phyloP scores from a whole-genome alignment of 2,329 filamentous ascomycete genomes.

The Canariomyces notabilis region DNA sequence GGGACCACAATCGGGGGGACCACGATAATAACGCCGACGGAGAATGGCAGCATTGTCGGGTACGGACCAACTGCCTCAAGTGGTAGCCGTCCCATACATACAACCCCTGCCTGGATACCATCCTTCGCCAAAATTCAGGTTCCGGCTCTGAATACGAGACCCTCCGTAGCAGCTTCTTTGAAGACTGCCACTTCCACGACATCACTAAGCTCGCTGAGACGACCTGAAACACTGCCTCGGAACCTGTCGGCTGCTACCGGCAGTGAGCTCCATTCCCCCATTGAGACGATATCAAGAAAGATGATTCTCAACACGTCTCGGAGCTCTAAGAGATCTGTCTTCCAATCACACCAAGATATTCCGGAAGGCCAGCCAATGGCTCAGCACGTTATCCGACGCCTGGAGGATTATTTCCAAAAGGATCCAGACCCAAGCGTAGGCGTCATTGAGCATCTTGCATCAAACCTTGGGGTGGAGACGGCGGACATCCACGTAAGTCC shows the following conservation, averaged over 20 bases:
- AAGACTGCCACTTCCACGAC: constrained; percentile 15
- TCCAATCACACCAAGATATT: constrained; percentile 32
- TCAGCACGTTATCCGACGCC: constrained; percentile 43
- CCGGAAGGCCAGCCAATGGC: constrained; percentile 44
- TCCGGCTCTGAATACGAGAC: background rate
- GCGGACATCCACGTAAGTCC: constrained; percentile 43
- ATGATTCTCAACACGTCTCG: constrained; percentile 44
- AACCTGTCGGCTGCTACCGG: constrained; percentile 10
- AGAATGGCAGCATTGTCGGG: constrained; percentile 10
- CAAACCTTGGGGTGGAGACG: constrained; percentile 48
- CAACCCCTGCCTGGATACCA: background rate
- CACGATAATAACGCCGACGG: no score
- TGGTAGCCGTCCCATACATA: constrained; percentile 5
- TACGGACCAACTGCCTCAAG: background rate
- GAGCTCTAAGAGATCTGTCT: constrained; percentile 36
- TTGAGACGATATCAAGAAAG: constrained; percentile 34
- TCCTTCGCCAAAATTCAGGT: background rate
- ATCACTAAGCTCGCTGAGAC: constrained; percentile 15
- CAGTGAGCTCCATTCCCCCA: constrained; percentile 18
- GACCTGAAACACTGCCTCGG: constrained; percentile 18
- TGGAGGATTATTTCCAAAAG: constrained; percentile 49
- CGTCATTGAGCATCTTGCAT: constrained; percentile 49
- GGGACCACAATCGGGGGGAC: constrained; percentile 30
- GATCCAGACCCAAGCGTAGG: constrained; percentile 45
- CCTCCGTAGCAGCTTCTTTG: constrained; percentile 1